Evolutionary conservation across 495 filamentous ascomycete genomes (phyloP), one percentile per base, ranked within the genome.

Genomic region (Gamarada debralockiae): DNA sequence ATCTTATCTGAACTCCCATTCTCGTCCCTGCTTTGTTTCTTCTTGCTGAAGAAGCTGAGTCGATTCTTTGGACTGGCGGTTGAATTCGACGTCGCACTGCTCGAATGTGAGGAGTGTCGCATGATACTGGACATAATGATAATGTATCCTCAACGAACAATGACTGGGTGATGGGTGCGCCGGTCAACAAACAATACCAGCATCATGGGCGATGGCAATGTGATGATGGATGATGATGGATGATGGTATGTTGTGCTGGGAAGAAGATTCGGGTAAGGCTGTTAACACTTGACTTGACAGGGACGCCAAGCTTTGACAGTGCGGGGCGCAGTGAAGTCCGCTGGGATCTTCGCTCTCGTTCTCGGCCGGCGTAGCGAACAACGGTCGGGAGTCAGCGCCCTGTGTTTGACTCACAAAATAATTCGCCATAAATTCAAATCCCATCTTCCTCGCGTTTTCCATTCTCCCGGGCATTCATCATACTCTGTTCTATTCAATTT

Each of bases 41-140:
- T 58, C 51, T 57, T 57, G 39, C 34, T 55, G 48, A 57, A 61
- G 48, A 61, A 52, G 34, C 38, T 51, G 8, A 52, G 29, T 10
- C 50, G 53, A 6, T 17, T 43, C 33, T 52, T 56, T 3, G 58
- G 50, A 25, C 52, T 59, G 27, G 43, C 13, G 8, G 22, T 36
- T 15, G 53, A 58, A 44, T 31, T 56, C n/a, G 52, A 46, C 18
- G 13, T 53, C 41, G 48, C 18, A 29, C 27, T 41, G 23, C 55
- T 52, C 38, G 29, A 23, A 36, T 60, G 52, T 2, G 58, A 60
- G 33, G 38, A 37, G 18, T 56, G 58, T 0, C 53, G 58, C 53
- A 53, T 60, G 29, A 53, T 60, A 18, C 24, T 20, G 29, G 50
- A 49, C 50, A 54, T 48, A 12, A 36, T 43, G 13, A 7, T 22